Base-by-base conservation (phyloP, 2,329 filamentous ascomycete genomes). In the Trichophyton equinum region DNA sequence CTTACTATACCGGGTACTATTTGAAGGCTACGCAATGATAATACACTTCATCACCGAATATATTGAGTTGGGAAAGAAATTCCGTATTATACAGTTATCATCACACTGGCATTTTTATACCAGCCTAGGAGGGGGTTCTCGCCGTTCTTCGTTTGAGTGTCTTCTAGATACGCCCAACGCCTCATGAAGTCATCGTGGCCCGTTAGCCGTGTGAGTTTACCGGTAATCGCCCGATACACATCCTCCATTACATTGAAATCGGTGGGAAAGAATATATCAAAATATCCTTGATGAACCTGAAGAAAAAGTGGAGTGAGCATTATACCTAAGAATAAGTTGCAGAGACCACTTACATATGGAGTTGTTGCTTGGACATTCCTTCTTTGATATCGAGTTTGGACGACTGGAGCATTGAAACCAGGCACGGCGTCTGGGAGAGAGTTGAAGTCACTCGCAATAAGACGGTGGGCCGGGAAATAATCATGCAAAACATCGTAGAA, bases 231-330 rank as follows among this genome's bases (percentile, higher is more conserved):
- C 61, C 89, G 86, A 76, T 99, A 99, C 67, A 97, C 85, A 68
- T 90, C 85, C 74, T 97, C 91, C 75, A 94, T 87, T 66, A 95
- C 86, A 64, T 83, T 81, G 72, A 99, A 99, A 74, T 99, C 88
- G 9, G 94, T 99, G 0, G 94, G 94, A 77, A 99, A 99, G 71
- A 99, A 85, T 68, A 99, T 96, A 72, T 99, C 95, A 71, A 99
- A 99, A 75, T 96, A 97, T 53, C 94, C 95, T 77, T 99, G 95
- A 73, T 97, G 91, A 56, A 96, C 89, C 89, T 95, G 65, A 46
- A 40, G 7, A n/a, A 25, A 9, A 20, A n/a, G 40, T 13, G 6
- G 5, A 5, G 46, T 51, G 11, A 51, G 22, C 25, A 51, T 58
- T 22, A 40, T 27, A 38, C 22, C 8, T 47, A 7, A 30, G 18